These are phyloP conservation scores for Heliamphora pulchella DNA, from an alignment of 179 eudicot genomes.

Conservation along the genomic window DNA sequence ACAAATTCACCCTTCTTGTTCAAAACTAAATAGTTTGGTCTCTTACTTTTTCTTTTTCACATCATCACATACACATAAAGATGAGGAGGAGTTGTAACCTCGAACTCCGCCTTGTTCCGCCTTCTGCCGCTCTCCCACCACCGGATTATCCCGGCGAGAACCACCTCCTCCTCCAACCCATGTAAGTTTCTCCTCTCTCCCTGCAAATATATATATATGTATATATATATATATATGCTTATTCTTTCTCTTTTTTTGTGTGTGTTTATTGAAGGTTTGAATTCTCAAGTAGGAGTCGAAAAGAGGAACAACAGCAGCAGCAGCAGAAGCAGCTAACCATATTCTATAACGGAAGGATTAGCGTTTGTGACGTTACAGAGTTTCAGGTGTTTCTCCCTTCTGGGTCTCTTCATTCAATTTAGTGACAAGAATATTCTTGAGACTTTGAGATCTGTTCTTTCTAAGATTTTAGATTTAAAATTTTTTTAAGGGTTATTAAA, in stretches of 20 bases:
- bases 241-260: constrained; percentile 1
- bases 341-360: constrained; percentile 29
- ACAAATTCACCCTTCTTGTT: no score
- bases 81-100: constrained; percentile 34
- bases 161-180: constrained; percentile 11
- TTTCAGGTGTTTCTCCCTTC: constrained; percentile 25
- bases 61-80: no score
- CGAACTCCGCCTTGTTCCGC: constrained; percentile 28
- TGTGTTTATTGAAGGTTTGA: constrained; percentile 4
- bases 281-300: constrained; percentile 4
- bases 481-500: no score
- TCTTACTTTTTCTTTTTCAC: no score
- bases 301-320: constrained; percentile 5
- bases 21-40: no score
- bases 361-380: constrained; percentile 32
- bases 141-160: background rate
- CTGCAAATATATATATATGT: no score
- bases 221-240: no score
- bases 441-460: no score
- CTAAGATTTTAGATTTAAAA: no score
- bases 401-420: background rate
- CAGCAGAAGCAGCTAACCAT: constrained; percentile 34
- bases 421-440: no score
- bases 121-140: background rate
- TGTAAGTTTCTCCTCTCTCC: constrained; percentile 14